Evolutionary conservation across 495 filamentous ascomycete genomes (phyloP).

Genomic region (Penicillium coprophilum): DNA sequence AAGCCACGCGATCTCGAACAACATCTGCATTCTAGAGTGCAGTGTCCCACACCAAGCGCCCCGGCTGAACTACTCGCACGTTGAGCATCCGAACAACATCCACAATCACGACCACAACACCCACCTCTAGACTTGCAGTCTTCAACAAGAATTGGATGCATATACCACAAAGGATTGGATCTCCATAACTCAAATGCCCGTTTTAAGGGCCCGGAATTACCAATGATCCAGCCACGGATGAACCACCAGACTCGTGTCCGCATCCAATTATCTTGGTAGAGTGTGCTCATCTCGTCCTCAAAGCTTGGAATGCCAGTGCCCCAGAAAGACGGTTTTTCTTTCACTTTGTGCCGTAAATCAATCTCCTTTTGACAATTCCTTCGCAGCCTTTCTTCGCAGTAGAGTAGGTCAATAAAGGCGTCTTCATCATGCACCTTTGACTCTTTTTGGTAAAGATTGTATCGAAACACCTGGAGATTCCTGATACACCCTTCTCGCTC

Average conservation of each 20-base stretch:
- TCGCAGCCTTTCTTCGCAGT: slow-evolving; percentile 11
- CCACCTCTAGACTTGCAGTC: slow-evolving; percentile 13
- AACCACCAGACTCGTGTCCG: not conserved
- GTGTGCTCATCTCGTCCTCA: slow-evolving; percentile 1
- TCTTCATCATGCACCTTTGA: not conserved
- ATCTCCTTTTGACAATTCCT: slow-evolving; percentile 15
- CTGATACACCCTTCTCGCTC: slow-evolving; percentile 12
- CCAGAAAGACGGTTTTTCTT: not conserved
- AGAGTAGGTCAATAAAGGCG: slow-evolving; percentile 3
- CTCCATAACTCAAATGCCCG: slow-evolving; percentile 14
- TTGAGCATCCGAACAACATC: slow-evolving; percentile 14
- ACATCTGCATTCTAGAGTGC: slow-evolving; percentile 10
- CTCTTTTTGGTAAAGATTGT: slow-evolving; percentile 15
- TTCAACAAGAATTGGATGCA: slow-evolving; percentile 16
- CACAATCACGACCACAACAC: slow-evolving; percentile 16
- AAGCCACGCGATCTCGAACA: slow-evolving; percentile 6
- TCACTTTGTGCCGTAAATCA: slow-evolving; percentile 9
- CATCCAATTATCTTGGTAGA: not conserved
- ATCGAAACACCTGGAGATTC: slow-evolving; percentile 13
- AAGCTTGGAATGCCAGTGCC: not conserved
- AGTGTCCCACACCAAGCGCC: slow-evolving; percentile 12
- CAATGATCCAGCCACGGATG: not conserved
- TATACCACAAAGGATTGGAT: slow-evolving; percentile 13
- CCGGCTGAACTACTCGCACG: slow-evolving; percentile 13
- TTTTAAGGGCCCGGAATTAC: slow-evolving; percentile 2